Evolutionary conservation across 371 early-diverging fungal species (phyloP), one percentile per base, ranked within the genome.

Genomic region (Zychaea mexicana): DNA sequence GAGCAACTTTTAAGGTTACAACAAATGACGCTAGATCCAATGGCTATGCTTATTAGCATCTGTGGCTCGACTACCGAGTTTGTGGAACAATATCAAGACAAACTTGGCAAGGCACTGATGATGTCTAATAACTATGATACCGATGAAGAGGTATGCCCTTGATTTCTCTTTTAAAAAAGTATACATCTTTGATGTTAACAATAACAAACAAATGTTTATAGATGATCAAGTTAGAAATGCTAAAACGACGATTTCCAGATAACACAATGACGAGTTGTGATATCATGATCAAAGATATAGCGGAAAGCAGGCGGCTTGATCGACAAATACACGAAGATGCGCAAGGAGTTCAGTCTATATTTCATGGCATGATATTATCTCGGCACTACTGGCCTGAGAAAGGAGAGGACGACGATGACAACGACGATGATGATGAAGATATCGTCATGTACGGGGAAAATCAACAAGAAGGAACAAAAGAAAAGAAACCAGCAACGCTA

Each of bases 201-300:
- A 42, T 42, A 42, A 12, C 7, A n/a, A n/a, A n/a, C n/a, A 36
- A 36, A 36, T 36, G 38, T 36, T 36, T 36, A 0, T 24, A 49
- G 49, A 49, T 57, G 33, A 46, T 52, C 31, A 61, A 45, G 26
- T 27, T 80, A 3, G 81, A 80, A 19, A 38, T 73, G 26, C 27
- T 80, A 30, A 80, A 80, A 15, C 55, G 57, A 15, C 66, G 72
- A 17, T 80, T 80, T 22, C 73, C 76, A 2, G 57, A 66, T 12
- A 61, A 74, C 13, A 62, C 69, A 21, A 69, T 80, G 52, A 56
- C 53, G 33, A 53, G 57, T 10, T 80, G 81, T 28, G 81, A 80
- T 70, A 62, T 77, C 7, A 80, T 80, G 81, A 47, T 80, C 15
- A 68, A 66, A 28, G 81, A 80, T 52, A 49, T 80, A 7, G 67